These are phyloP conservation scores for Xylaria sp. DNA, from an alignment of 2,329 filamentous ascomycete species.

Conservation along the genomic window DNA sequence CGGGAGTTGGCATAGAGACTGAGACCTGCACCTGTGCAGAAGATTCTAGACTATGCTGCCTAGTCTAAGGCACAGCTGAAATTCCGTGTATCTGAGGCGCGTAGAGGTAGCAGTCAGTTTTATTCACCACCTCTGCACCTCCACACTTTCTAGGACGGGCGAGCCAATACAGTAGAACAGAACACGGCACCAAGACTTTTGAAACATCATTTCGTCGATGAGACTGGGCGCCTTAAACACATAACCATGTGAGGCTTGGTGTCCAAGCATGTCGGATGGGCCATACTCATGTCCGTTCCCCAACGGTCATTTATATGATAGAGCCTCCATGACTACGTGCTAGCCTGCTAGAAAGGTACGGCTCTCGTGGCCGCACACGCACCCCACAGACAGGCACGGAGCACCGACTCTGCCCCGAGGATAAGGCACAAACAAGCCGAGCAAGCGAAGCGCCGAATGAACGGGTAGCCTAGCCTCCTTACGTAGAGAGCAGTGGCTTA, in stretches of 20 bases:
- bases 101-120: too few species aligned
- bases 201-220: neutral
- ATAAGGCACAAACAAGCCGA: neutral
- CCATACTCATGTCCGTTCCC: neutral
- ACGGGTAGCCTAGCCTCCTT: neutral
- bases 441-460: neutral
- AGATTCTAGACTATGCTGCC: too few species aligned
- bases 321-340: neutral
- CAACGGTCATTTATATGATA: neutral
- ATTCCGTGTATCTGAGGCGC: too few species aligned
- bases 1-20: too few species aligned
- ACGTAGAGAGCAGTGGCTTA: neutral
- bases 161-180: neutral
- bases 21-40: too few species aligned
- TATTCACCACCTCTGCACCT: too few species aligned
- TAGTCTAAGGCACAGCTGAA: too few species aligned
- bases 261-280: neutral
- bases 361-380: neutral
- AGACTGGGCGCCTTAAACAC: neutral
- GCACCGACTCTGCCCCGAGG: neutral
- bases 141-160: neutral
- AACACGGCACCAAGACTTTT: neutral
- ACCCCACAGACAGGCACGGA: neutral
- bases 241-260: neutral
- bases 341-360: neutral